Percentiles rank a stretch among this genome's conserved stretches.
Conservation (phyloP, 768 basidiomycete species). For the Podaxis carcinomalis region DNA sequence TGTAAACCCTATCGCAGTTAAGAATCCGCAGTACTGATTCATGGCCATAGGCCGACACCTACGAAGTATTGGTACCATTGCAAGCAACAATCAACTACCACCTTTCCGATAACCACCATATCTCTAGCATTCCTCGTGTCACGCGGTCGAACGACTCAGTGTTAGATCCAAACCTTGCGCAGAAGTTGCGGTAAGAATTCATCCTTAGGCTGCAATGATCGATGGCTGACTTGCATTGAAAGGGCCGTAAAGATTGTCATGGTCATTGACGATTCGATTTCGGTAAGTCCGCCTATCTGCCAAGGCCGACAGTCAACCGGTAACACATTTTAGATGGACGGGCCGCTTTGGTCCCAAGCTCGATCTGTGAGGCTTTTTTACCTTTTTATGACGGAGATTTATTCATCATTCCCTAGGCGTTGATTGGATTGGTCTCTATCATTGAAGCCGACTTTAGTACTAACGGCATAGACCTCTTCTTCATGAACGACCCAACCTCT, state of each 20-base stretch:
- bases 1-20: not conserved
- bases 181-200: constrained; percentile 5
- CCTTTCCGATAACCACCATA: constrained; percentile 9
- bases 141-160: not conserved
- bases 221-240: not conserved
- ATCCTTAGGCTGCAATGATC: not conserved
- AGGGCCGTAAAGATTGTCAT: constrained; percentile 20
- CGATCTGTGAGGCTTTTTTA: constrained; percentile 11
- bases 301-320: not conserved
- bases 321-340: constrained; percentile 15
- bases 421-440: constrained; percentile 6
- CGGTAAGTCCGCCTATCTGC: constrained; percentile 10
- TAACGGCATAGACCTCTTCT: constrained; percentile 9
- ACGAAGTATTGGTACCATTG: constrained; percentile 20
- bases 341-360: constrained; percentile 16
- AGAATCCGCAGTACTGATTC: not conserved
- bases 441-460: constrained; percentile 4
- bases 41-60: constrained; percentile 16
- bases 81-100: constrained; percentile 16
- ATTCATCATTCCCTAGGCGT: not conserved
- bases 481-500: constrained; percentile 6
- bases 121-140: constrained; percentile 16
- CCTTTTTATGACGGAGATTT: not conserved
- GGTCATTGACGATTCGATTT: constrained; percentile 20
- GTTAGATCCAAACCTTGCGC: not conserved